These are phyloP conservation scores for Martiniozyma abietophila DNA, from an alignment of 805 yeast genomes.

Conservation along the genomic window DNA sequence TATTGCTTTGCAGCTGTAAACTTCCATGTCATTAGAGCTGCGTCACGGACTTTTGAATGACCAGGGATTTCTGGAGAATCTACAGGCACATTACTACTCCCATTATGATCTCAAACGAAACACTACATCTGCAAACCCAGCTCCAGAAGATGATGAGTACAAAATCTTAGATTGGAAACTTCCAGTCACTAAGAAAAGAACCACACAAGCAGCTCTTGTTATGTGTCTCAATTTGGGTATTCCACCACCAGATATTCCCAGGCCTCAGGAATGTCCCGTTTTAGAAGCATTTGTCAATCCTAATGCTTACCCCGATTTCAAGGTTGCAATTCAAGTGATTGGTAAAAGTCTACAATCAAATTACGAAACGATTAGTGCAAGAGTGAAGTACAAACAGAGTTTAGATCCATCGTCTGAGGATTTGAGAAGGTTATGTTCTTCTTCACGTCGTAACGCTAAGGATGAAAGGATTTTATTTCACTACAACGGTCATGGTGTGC, in stretches of 20 bases:
- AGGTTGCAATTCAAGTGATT: constrained; percentile 83
- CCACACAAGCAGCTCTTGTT: constrained; percentile 87
- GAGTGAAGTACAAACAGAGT: constrained; percentile 85
- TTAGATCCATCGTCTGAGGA: constrained; percentile 95
- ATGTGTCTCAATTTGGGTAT: constrained; percentile 89
- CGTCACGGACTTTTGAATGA: constrained; percentile 28
- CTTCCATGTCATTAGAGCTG: constrained; percentile 16
- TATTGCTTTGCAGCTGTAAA: too few species aligned
- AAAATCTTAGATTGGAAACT: constrained; percentile 86
- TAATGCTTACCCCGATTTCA: constrained; percentile 65
- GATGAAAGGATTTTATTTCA: constrained; percentile 91
- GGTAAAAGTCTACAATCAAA: constrained; percentile 83
- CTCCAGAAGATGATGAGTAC: constrained; percentile 48
- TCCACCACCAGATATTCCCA: constrained; percentile 93
- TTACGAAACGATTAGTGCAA: constrained; percentile 77
- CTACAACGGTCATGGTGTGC: constrained; percentile 98
- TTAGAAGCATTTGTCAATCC: constrained; percentile 95
- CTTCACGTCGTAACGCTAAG: constrained; percentile 80
- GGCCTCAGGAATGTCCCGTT: constrained; percentile 88
- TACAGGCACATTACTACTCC: constrained; percentile 26
- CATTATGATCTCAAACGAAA: constrained; percentile 92
- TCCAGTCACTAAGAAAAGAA: constrained; percentile 82
- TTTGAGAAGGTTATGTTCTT: constrained; percentile 82
- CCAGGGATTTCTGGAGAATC: constrained; percentile 20
- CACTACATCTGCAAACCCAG: constrained; percentile 79